A percentile compares a stretch with the other conserved stretches of the same genome.
phyloP scores from a whole-genome alignment of 2,329 filamentous ascomycete species.

The Penicillium rolfsii region DNA sequence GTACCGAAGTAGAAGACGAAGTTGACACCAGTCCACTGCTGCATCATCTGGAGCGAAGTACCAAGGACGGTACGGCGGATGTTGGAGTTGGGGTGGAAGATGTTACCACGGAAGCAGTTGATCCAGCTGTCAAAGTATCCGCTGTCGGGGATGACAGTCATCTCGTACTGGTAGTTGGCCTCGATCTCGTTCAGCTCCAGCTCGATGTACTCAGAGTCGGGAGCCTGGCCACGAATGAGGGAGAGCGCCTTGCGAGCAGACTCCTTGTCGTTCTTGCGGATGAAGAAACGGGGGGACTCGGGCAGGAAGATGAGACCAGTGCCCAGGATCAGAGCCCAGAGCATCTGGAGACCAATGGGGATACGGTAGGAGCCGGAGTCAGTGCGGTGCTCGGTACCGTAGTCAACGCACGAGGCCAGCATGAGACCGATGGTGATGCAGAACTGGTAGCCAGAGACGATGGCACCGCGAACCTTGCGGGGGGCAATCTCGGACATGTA shows the following conservation, averaged over 20 bases:
- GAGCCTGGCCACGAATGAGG: slow-evolving; percentile 73
- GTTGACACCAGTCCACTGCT: slow-evolving; percentile 84
- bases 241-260: slow-evolving; percentile 65
- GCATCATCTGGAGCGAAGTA: slow-evolving; percentile 78
- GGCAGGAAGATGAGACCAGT: slow-evolving; percentile 74
- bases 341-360: slow-evolving; percentile 77
- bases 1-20: slow-evolving; percentile 90
- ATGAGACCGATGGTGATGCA: slow-evolving; percentile 79
- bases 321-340: slow-evolving; percentile 77
- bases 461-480: slow-evolving; percentile 73
- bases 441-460: slow-evolving; percentile 84
- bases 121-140: slow-evolving; percentile 71
- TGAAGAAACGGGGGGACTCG: slow-evolving; percentile 83
- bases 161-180: slow-evolving; percentile 87
- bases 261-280: slow-evolving; percentile 74
- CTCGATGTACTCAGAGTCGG: slow-evolving; percentile 74
- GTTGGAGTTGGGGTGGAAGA: slow-evolving; percentile 57
- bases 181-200: slow-evolving; percentile 81
- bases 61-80: slow-evolving; percentile 71
- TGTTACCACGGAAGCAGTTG: slow-evolving; percentile 63
- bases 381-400: slow-evolving; percentile 65
- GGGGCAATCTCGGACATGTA: slow-evolving; percentile 85
- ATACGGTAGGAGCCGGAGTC: slow-evolving; percentile 76
- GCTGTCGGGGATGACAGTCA: slow-evolving; percentile 64
- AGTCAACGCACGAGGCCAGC: slow-evolving; percentile 73